Conservation (phyloP, 176 grass and related monocot genomes). For the Carex scoparia region DNA sequence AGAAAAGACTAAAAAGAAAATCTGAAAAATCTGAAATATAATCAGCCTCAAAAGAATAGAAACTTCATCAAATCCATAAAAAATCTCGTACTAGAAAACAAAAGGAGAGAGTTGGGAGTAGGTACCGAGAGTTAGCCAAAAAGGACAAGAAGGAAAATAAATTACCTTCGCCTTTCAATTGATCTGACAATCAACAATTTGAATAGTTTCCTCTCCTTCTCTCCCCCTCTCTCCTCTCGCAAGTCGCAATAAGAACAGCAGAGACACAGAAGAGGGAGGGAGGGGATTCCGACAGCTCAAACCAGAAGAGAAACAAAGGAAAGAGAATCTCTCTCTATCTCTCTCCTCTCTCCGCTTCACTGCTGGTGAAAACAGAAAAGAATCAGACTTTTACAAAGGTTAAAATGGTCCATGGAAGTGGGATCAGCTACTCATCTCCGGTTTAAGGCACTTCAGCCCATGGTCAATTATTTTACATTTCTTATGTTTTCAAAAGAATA, state of each 20-base stretch:
- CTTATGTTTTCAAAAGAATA: background rate
- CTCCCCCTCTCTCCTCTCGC: background rate
- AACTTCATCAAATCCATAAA: constrained; percentile 16
- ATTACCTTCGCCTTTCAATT: constrained; percentile 25
- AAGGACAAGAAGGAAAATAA: constrained; percentile 27
- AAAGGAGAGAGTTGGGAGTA: constrained; percentile 13
- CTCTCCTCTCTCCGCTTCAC: background rate
- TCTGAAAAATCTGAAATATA: background rate
- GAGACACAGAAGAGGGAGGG: background rate
- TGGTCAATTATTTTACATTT: background rate
- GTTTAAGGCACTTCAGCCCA: background rate
- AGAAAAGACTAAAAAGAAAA: background rate
- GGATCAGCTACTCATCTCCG: background rate
- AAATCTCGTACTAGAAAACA: constrained; percentile 21
- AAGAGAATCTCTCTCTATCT: constrained; percentile 17
- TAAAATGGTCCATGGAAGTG: background rate
- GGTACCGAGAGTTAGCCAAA: constrained; percentile 6
- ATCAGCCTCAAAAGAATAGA: constrained; percentile 22
- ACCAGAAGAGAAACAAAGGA: constrained; percentile 27
- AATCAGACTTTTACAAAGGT: constrained; percentile 10
- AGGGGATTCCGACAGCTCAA: constrained; percentile 29
- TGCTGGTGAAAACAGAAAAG: constrained; percentile 11
- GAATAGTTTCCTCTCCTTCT: constrained; percentile 1
- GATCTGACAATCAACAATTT: constrained; percentile 25
- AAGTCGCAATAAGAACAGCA: background rate